phyloP scores from a whole-genome alignment of 2,329 filamentous ascomycete genomes.

The Aspergillus fumigatiaffinis region DNA sequence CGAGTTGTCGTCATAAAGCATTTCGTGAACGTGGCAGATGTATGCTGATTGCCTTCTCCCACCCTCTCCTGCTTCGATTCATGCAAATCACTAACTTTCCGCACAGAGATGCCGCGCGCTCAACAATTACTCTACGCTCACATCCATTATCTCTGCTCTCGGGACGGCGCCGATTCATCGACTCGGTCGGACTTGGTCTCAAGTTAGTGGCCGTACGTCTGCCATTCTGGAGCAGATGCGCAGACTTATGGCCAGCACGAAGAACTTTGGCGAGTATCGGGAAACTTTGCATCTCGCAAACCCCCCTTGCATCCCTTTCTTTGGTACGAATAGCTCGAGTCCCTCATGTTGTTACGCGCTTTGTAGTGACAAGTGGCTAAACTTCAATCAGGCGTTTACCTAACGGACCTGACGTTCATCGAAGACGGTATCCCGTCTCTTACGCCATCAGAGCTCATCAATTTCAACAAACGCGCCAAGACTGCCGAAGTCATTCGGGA shows the following conservation, averaged over 20 bases:
- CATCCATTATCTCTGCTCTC: slow-evolving; percentile 93
- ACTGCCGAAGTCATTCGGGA: slow-evolving; percentile 97
- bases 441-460: slow-evolving; percentile 95
- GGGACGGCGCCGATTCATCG: slow-evolving; percentile 93
- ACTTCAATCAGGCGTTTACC: slow-evolving; percentile 69
- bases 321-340: slow-evolving; percentile 59
- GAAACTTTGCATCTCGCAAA: slow-evolving; percentile 89
- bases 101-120: slow-evolving; percentile 80
- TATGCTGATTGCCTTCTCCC: slow-evolving; percentile 37
- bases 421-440: slow-evolving; percentile 96
- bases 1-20: slow-evolving; percentile 97
- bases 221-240: slow-evolving; percentile 84
- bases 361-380: slow-evolving; percentile 1
- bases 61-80: neutral
- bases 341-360: neutral
- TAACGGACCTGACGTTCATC: slow-evolving; percentile 97
- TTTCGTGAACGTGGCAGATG: slow-evolving; percentile 93
- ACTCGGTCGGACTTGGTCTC: slow-evolving; percentile 88
- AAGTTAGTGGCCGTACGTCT: slow-evolving; percentile 81
- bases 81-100: slow-evolving; percentile 11
- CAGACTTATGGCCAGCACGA: slow-evolving; percentile 90
- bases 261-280: slow-evolving; percentile 96
- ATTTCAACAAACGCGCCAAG: slow-evolving; percentile 97
- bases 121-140: slow-evolving; percentile 97
- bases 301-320: slow-evolving; percentile 96